Evolutionary conservation across 2,329 filamentous ascomycete species (phyloP).

Genomic region (Aureobasidium pullulans): DNA sequence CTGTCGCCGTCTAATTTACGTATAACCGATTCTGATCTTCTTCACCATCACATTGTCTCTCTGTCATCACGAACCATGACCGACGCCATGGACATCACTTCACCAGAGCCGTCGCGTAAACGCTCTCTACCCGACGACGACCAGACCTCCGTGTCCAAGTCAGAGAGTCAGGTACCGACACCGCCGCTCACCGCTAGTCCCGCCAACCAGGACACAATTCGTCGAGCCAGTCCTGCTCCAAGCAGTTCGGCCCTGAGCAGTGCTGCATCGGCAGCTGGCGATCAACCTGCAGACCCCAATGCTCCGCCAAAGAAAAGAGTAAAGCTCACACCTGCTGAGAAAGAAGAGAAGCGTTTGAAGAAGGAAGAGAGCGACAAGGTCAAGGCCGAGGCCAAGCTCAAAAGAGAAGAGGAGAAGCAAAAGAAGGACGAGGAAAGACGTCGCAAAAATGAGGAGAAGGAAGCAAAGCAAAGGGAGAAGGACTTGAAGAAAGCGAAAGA

Average conservation of each 20-base stretch:
- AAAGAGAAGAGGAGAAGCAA: conserved; percentile 23
- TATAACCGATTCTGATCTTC: not conserved
- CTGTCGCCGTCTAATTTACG: not conserved
- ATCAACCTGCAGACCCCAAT: conserved; percentile 2
- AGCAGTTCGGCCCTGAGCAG: conserved; percentile 29
- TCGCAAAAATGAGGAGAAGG: conserved; percentile 35
- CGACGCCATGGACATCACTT: conserved; percentile 5
- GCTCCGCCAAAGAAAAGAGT: conserved; percentile 28
- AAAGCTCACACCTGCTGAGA: conserved; percentile 37
- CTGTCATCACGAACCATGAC: not conserved
- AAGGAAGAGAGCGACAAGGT: conserved; percentile 32
- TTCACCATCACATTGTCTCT: not conserved
- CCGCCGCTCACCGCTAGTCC: conserved; percentile 15
- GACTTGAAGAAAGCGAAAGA: conserved; percentile 42
- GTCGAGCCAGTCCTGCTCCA: conserved; percentile 20
- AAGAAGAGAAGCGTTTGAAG: conserved; percentile 31
- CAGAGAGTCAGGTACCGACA: conserved; percentile 13
- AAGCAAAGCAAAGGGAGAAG: conserved; percentile 34
- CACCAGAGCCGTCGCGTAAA: conserved; percentile 17
- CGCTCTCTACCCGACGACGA: conserved; percentile 8
- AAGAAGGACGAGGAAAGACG: conserved; percentile 24
- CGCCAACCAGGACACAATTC: not conserved
- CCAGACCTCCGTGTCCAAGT: not conserved
- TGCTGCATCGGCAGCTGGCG: conserved; percentile 15
- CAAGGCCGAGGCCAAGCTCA: conserved; percentile 23